These are phyloP conservation scores for Botrytis hyacinthi DNA, from an alignment of 2,329 filamentous ascomycete genomes.

Conservation along the genomic window DNA sequence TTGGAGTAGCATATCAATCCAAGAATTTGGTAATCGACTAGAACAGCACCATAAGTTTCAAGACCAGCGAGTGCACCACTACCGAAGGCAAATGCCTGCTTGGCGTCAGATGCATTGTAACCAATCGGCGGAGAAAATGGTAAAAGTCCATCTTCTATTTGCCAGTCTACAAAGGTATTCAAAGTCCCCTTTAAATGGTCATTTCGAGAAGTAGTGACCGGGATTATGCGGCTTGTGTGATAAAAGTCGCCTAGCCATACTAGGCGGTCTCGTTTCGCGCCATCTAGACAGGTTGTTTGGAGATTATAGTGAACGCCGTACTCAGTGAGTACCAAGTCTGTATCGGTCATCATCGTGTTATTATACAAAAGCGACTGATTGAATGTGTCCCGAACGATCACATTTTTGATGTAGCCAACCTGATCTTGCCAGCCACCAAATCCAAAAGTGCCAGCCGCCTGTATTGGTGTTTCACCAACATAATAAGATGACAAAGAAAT, in stretches of 20 bases:
- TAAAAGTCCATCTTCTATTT: neutral
- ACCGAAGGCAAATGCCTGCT: neutral
- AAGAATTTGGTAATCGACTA: slow-evolving; percentile 4
- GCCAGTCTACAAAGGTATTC: neutral
- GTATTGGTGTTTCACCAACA: slow-evolving; percentile 14
- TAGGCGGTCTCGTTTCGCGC: slow-evolving; percentile 44
- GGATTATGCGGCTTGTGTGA: slow-evolving; percentile 43
- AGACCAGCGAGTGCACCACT: neutral
- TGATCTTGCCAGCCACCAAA: slow-evolving; percentile 46
- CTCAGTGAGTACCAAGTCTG: slow-evolving; percentile 38
- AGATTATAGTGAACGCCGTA: slow-evolving; percentile 41
- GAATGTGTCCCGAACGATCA: slow-evolving; percentile 32
- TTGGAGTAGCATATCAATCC: neutral
- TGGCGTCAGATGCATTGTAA: neutral
- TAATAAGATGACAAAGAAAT: slow-evolving; percentile 19
- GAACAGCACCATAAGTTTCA: neutral
- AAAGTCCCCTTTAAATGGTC: neutral
- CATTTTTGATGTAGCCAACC: slow-evolving; percentile 40
- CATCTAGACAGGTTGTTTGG: slow-evolving; percentile 43
- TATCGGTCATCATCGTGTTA: slow-evolving; percentile 34
- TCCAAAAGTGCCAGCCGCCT: slow-evolving; percentile 39
- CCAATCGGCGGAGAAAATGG: neutral
- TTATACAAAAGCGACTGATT: slow-evolving; percentile 40
- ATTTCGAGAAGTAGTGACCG: slow-evolving; percentile 38
- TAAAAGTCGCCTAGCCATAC: slow-evolving; percentile 46